A percentile compares a stretch with the other conserved stretches of the same genome.
These are phyloP conservation scores for Phlebiopsis flavidoalba DNA, from an alignment of 768 basidiomycete species.

Conservation along the genomic window DNA sequence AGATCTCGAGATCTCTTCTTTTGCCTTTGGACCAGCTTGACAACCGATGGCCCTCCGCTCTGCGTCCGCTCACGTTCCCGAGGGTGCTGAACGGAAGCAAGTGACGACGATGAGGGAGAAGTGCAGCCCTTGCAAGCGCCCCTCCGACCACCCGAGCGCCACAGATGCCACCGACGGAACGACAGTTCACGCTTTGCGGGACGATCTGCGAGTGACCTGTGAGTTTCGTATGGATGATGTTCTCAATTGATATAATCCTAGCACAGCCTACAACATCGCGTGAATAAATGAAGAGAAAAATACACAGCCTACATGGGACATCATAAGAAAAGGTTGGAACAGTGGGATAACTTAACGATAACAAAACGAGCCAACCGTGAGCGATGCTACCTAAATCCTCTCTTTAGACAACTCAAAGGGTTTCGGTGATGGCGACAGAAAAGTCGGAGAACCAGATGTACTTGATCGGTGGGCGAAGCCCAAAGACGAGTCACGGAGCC, in stretches of 20 bases:
- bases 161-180: background rate
- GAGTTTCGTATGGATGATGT: too few relatives aligned
- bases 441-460: slow-evolving; percentile 65
- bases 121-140: background rate
- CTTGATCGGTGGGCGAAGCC: slow-evolving; percentile 63
- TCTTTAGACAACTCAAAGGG: slow-evolving; percentile 20
- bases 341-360: background rate
- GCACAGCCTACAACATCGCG: too few relatives aligned
- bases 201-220: too few relatives aligned
- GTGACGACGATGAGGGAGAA: background rate
- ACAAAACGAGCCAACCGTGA: background rate
- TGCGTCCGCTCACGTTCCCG: background rate
- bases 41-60: slow-evolving; percentile 3
- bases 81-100: background rate
- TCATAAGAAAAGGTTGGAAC: too few relatives aligned
- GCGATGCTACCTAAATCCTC: background rate
- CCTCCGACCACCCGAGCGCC: background rate
- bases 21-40: background rate
- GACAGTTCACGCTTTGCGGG: background rate
- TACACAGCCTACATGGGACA: background rate
- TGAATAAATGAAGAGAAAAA: background rate
- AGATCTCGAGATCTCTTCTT: background rate
- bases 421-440: slow-evolving; percentile 54
- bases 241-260: too few relatives aligned
- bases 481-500: slow-evolving; percentile 39